Conservation (phyloP, 441 rosid genomes). For the Melastoma candidum region DNA sequence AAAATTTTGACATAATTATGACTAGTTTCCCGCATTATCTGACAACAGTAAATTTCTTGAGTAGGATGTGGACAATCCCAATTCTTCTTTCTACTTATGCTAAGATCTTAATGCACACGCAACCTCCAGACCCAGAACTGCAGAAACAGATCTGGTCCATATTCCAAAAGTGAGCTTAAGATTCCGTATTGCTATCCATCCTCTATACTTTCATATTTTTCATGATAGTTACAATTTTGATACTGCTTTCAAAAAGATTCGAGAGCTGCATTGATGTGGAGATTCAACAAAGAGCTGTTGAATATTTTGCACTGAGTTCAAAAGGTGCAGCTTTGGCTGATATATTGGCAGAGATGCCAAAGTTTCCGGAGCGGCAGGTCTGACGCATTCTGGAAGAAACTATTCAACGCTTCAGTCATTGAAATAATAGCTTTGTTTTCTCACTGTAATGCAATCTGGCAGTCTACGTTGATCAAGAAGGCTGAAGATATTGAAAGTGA, state of each 20-base stretch:
- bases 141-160: constrained; percentile 82
- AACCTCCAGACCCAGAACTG: constrained; percentile 74
- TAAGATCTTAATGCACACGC: constrained; percentile 92
- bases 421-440: too few relatives aligned
- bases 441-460: constrained; percentile 3
- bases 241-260: constrained; percentile 43
- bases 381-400: neutral
- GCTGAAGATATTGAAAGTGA: constrained; percentile 85
- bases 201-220: constrained; percentile 2
- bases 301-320: constrained; percentile 86
- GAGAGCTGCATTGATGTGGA: constrained; percentile 99
- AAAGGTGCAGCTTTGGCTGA: constrained; percentile 79
- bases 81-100: constrained; percentile 97
- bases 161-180: constrained; percentile 66
- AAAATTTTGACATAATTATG: constrained; percentile 9
- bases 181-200: constrained; percentile 8
- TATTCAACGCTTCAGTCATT: too few relatives aligned
- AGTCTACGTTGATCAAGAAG: constrained; percentile 88
- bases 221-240: constrained; percentile 9
- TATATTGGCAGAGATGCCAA: constrained; percentile 98
- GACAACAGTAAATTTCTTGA: constrained; percentile 13
- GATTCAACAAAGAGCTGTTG: constrained; percentile 97
- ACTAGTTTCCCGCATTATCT: constrained; percentile 6
- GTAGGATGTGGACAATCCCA: constrained; percentile 72
- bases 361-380: constrained; percentile 98